A percentile compares a stretch with the other conserved stretches of the same genome.
Conservation (phyloP, 306 rosid genomes). For the Quercus berberidifolia region DNA sequence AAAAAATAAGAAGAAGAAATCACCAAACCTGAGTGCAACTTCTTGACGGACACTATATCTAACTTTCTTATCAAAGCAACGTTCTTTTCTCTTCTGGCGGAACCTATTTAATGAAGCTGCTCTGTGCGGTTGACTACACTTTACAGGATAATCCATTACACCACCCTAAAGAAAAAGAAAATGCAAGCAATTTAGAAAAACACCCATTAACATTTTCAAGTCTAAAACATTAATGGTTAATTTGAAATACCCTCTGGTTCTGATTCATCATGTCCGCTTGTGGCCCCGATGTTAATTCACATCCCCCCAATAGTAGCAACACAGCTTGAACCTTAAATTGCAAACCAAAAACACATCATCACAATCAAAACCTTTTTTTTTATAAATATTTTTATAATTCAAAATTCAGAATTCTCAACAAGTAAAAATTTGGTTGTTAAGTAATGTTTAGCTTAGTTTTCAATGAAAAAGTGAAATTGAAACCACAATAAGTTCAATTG, state of each 20-base stretch:
- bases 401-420: not conserved
- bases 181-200: conserved; percentile 10
- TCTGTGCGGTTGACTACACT: conserved; percentile 77
- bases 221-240: conserved; percentile 1
- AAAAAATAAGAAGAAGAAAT: not conserved
- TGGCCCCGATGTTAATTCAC: conserved; percentile 53
- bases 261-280: conserved; percentile 44
- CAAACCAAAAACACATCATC: conserved; percentile 4
- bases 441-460: not conserved
- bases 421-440: not conserved
- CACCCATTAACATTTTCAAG: not conserved
- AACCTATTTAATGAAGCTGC: conserved; percentile 80
- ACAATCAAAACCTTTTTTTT: not conserved
- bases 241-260: conserved; percentile 59
- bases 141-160: conserved; percentile 47
- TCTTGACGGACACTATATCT: conserved; percentile 96
- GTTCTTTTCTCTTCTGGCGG: conserved; percentile 90
- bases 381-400: too few species aligned
- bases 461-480: not conserved
- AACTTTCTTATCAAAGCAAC: conserved; percentile 92
- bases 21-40: conserved; percentile 86
- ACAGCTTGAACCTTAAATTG: conserved; percentile 79
- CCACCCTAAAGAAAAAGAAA: conserved; percentile 41
- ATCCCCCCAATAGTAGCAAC: conserved; percentile 74
- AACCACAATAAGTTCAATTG: not conserved